Percentiles rank a stretch among this genome's conserved stretches.
Conservation (phyloP, 2,329 filamentous ascomycete genomes). For the Beauveria bassiana region DNA sequence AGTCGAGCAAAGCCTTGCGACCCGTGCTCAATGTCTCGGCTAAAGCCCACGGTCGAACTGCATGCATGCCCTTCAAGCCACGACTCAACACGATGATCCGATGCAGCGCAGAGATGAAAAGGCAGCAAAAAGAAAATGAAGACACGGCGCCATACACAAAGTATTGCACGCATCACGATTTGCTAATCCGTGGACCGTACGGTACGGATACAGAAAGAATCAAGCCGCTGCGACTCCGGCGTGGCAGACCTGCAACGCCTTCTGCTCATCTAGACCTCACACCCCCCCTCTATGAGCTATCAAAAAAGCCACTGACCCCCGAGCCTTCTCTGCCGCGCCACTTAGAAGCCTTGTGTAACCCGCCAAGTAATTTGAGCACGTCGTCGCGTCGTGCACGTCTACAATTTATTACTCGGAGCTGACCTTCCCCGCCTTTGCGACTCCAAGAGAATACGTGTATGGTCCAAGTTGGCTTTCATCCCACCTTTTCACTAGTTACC, state of each 20-base stretch:
- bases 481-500: not conserved
- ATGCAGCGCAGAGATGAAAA: not conserved
- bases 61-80: not conserved
- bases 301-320: not conserved
- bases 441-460: not conserved
- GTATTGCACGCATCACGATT: not conserved
- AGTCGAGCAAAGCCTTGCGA: not conserved
- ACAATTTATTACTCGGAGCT: not conserved
- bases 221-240: not conserved
- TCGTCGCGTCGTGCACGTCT: not conserved
- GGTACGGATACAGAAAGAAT: too few relatives aligned
- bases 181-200: too few relatives aligned
- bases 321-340: not conserved
- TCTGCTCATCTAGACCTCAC: not conserved
- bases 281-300: constrained; percentile 9
- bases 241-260: not conserved
- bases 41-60: not conserved
- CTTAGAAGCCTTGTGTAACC: not conserved
- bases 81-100: not conserved
- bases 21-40: constrained; percentile 8
- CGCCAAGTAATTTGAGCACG: not conserved
- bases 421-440: not conserved
- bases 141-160: not conserved
- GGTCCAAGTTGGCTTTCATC: constrained; percentile 1
- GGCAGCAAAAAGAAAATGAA: not conserved